Conservation (phyloP, 208 protist genomes). For the Crithidia acanthocephali region DNA sequence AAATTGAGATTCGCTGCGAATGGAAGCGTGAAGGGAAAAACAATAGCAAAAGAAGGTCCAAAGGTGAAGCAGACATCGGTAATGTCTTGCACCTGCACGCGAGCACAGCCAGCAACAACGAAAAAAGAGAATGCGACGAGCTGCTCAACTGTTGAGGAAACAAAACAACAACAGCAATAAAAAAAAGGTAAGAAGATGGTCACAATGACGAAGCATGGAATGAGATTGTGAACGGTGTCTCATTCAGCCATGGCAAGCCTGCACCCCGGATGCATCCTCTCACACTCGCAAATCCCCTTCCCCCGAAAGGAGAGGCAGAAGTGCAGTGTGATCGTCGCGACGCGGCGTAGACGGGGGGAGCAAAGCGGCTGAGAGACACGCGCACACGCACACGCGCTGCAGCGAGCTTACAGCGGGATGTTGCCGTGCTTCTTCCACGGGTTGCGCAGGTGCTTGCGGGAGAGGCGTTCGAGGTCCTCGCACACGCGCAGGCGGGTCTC, state of each 20-base stretch:
- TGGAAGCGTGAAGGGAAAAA: not conserved
- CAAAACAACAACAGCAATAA: too few relatives aligned
- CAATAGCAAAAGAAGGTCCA: not conserved
- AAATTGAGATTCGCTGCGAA: too few relatives aligned
- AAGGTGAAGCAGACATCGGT: constrained; percentile 7
- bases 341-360: not conserved
- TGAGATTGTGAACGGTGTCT: too few relatives aligned
- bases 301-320: too few relatives aligned
- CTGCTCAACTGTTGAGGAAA: too few relatives aligned
- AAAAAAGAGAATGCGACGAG: constrained; percentile 2
- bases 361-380: not conserved
- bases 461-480: constrained; percentile 93
- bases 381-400: constrained; percentile 1
- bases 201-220: not conserved
- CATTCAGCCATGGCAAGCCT: too few relatives aligned
- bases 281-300: too few relatives aligned
- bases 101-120: constrained; percentile 6
- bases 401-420: constrained; percentile 93
- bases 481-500: constrained; percentile 87
- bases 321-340: too few relatives aligned
- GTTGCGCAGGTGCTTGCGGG: constrained; percentile 85
- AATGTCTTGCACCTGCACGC: constrained; percentile 4
- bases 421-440: constrained; percentile 96
- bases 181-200: constrained; percentile 2
- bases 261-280: too few relatives aligned